Base-by-base conservation (phyloP, 306 rosid genomes). In the Rubus parviflorus region DNA sequence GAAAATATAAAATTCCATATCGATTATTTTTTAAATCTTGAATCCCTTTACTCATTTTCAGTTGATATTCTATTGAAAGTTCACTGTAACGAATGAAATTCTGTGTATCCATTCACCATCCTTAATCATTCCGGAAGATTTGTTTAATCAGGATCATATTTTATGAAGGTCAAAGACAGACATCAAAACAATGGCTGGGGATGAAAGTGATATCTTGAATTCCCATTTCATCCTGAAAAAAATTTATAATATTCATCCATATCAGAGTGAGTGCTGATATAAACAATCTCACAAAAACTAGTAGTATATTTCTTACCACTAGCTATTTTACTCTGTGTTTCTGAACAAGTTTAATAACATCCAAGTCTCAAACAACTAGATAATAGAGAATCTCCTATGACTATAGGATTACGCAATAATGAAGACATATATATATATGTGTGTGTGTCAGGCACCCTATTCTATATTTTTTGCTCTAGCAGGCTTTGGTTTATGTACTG, bases 191-290 rank as follows among this genome's bases (percentile, higher is more conserved):
- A 56, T 62, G 72, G 48, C 13, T 61, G 81, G 56, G 35, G 70
- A 63, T 60, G 76, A 70, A 61, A 35, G 77, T 70, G 77, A 80
- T 22, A 58, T 66, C 22, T 67, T 46, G 40, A 67, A 48, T n/a
- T 25, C 79, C 30, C 30, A 64, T 49, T 71, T 51, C 77, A 72
- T 49, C 15, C 6, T 23, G 13, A 19, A 2, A 61, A 37, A 62
- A 62, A 43, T 35, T 23, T 47, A 37, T 14, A 60, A 48, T 54
- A 38, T 14, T 12, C 54, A 51, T 42, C 54, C 11, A 6, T 37
- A 49, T 75, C 56, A 41, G 20, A 72, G 64, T 52, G 20, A 72
- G 64, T 52, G 49, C 48, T 3, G 38, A 4, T 37, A 72, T 12
- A 37, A 19, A 35, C 56, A 38, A 41, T n/a, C 49, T 52, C 64